These are phyloP conservation scores for Prunella vulgaris DNA, from an alignment of 257 asterid genomes.

Conservation along the genomic window DNA sequence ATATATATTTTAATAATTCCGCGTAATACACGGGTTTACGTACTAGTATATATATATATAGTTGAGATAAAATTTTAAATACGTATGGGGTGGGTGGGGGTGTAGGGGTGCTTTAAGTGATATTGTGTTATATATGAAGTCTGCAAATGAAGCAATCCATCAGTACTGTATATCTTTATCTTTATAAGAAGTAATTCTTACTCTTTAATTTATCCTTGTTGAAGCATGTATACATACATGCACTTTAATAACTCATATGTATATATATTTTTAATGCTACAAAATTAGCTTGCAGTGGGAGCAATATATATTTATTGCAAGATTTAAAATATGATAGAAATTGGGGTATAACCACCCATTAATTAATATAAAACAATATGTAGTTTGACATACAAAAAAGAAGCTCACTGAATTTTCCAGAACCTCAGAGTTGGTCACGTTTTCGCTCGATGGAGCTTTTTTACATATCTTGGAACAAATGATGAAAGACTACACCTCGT, in stretches of 20 bases:
- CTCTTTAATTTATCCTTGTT: conserved; percentile 23
- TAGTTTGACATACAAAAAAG: too few species aligned
- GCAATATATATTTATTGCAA: background rate
- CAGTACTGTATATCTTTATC: conserved; percentile 7
- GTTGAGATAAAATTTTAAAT: too few species aligned
- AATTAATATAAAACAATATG: too few species aligned
- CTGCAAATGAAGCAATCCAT: conserved; percentile 43
- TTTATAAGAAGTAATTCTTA: conserved; percentile 33
- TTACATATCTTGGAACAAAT: too few species aligned
- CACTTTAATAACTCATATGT: conserved; percentile 9
- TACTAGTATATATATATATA: too few species aligned
- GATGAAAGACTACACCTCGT: background rate
- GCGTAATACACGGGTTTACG: too few species aligned
- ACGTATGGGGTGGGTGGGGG: background rate
- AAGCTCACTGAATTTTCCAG: background rate
- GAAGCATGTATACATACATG: background rate
- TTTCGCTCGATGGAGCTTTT: background rate
- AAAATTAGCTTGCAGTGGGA: background rate
- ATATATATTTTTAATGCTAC: conserved; percentile 1
- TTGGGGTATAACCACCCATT: background rate
- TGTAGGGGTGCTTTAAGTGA: conserved; percentile 5
- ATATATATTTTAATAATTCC: too few species aligned
- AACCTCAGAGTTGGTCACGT: background rate
- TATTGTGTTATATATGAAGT: conserved; percentile 22
- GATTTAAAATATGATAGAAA: background rate